Percentiles rank a stretch among this genome's conserved stretches.
Conservation (phyloP, 805 yeast species). For the Diddensiella transvaalensis region DNA sequence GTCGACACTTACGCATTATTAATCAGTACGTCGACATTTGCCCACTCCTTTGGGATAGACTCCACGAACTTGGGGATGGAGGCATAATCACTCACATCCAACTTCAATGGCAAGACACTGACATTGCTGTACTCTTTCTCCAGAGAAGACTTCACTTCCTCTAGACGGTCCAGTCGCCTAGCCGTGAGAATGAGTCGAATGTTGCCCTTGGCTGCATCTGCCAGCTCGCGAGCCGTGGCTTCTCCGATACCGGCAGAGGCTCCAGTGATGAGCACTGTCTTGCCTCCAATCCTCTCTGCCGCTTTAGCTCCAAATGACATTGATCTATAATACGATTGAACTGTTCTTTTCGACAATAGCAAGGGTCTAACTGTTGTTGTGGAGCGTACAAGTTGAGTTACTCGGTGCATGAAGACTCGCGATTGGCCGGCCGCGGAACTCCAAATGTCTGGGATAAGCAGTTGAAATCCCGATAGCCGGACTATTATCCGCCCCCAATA, state of each 20-base stretch:
- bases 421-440: too few relatives aligned
- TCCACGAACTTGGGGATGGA: slow-evolving; percentile 51
- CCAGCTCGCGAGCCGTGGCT: slow-evolving; percentile 85
- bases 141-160: slow-evolving; percentile 47
- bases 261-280: slow-evolving; percentile 85
- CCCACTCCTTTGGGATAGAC: slow-evolving; percentile 50
- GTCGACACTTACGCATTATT: slow-evolving; percentile 50
- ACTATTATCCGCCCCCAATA: too few relatives aligned
- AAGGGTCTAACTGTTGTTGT: background rate
- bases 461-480: background rate
- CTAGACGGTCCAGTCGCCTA: slow-evolving; percentile 64
- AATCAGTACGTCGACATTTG: slow-evolving; percentile 55
- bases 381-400: background rate
- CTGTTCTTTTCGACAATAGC: background rate
- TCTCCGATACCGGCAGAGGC: slow-evolving; percentile 95
- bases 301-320: slow-evolving; percentile 61
- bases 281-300: slow-evolving; percentile 74
- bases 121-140: slow-evolving; percentile 45
- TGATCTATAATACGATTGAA: background rate
- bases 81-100: slow-evolving; percentile 57
- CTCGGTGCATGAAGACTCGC: slow-evolving; percentile 1
- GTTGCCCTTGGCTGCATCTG: slow-evolving; percentile 69
- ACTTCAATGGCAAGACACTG: slow-evolving; percentile 42
- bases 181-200: slow-evolving; percentile 73
- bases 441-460: background rate